A percentile compares a stretch with the other conserved stretches of the same genome.
These are phyloP conservation scores for Apiotrichum sp. DNA, from an alignment of 1,284 basidiomycete species.

Conservation along the genomic window DNA sequence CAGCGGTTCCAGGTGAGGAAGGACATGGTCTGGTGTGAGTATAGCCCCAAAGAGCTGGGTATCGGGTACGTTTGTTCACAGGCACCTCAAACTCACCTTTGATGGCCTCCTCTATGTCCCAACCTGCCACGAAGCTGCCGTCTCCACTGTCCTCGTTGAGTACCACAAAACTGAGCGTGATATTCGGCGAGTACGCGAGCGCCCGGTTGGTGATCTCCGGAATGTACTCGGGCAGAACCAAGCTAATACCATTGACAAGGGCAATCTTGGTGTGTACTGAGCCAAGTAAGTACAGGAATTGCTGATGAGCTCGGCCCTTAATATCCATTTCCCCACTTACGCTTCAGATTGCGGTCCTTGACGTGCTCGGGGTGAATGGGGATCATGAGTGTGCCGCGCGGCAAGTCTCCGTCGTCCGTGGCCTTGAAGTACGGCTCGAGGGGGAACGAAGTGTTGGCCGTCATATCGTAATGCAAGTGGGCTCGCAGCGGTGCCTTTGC, in stretches of 20 bases:
- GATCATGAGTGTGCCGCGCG: conserved; percentile 30
- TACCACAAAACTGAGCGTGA: conserved; percentile 54
- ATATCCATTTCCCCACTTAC: conserved; percentile 13
- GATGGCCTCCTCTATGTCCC: conserved; percentile 66
- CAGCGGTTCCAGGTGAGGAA: conserved; percentile 60
- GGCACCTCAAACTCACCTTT: conserved; percentile 51
- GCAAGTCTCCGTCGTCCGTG: conserved; percentile 2
- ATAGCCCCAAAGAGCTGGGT: too few relatives aligned
- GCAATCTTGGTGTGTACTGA: conserved; percentile 36
- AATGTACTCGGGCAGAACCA: conserved; percentile 53
- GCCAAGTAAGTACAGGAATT: not conserved
- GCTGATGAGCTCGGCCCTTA: too few relatives aligned
- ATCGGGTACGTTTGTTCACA: not conserved
- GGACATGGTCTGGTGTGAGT: conserved; percentile 57
- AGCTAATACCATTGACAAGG: conserved; percentile 54
- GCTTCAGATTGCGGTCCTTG: conserved; percentile 23
- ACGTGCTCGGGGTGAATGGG: conserved; percentile 33
- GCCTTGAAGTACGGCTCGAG: conserved; percentile 38
- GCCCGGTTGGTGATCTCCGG: conserved; percentile 39
- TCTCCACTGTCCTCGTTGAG: conserved; percentile 76
- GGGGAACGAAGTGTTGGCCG: conserved; percentile 29
- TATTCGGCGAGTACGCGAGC: conserved; percentile 62
- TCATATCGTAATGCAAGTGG: conserved; percentile 23
- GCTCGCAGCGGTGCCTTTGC: conserved; percentile 20
- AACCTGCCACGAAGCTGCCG: conserved; percentile 58